A percentile compares a stretch with the other conserved stretches of the same genome.
phyloP scores from a whole-genome alignment of 257 asterid genomes.

The Capsicum pubescens region DNA sequence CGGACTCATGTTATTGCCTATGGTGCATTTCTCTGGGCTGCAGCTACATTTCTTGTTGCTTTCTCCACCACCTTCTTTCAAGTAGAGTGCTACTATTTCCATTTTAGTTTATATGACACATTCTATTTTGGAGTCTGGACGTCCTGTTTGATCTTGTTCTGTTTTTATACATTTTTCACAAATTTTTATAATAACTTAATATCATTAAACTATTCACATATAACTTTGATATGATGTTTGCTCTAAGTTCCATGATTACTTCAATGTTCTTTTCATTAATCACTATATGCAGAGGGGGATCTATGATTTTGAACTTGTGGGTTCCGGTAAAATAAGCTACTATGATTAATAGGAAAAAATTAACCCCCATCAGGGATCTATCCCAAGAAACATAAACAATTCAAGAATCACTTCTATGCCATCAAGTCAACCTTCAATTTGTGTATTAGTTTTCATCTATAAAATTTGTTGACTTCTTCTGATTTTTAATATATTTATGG shows the following conservation, averaged over 20 bases:
- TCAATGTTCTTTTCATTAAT: not conserved
- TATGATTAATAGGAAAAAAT: too few species aligned
- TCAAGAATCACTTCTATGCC: too few species aligned
- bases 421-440: too few species aligned
- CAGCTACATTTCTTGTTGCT: constrained; percentile 81
- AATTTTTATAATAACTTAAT: not conserved
- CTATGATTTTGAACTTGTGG: too few species aligned
- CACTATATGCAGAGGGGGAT: too few species aligned
- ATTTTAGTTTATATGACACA: not conserved
- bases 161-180: not conserved
- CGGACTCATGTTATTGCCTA: constrained; percentile 73
- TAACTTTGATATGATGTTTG: not conserved
- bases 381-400: too few species aligned
- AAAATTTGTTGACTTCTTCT: too few species aligned
- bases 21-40: constrained; percentile 82
- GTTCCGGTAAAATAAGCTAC: too few species aligned
- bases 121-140: not conserved
- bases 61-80: constrained; percentile 65
- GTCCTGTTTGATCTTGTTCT: not conserved
- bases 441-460: too few species aligned
- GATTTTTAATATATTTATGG: too few species aligned
- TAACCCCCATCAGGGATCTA: too few species aligned
- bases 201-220: not conserved
- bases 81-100: constrained; percentile 39
- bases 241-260: not conserved